A percentile compares a stretch with the other conserved stretches of the same genome.
These are phyloP conservation scores for Cutaneotrichosporon sp. DNA, from an alignment of 1,284 basidiomycete genomes.

Conservation along the genomic window DNA sequence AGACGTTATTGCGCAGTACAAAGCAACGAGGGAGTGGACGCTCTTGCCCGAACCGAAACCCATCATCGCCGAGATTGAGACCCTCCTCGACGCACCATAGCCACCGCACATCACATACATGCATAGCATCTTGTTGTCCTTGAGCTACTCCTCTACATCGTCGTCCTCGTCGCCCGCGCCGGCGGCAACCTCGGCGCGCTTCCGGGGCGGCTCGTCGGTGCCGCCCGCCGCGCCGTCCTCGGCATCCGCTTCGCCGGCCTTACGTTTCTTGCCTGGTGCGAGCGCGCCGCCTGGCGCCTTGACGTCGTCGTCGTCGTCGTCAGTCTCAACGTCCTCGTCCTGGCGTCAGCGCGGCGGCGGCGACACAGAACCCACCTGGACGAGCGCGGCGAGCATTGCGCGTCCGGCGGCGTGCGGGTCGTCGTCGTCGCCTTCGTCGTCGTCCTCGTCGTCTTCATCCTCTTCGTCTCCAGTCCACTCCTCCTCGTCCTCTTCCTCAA, in stretches of 20 bases:
- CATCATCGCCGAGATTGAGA: slow-evolving; percentile 24
- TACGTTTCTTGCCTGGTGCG: slow-evolving; percentile 20
- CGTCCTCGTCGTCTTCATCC: slow-evolving; percentile 10
- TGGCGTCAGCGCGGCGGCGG: slow-evolving; percentile 1
- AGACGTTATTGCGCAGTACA: slow-evolving; percentile 25
- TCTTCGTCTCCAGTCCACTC: slow-evolving; percentile 12
- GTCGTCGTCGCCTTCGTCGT: slow-evolving; percentile 14
- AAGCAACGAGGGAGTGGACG: slow-evolving; percentile 25
- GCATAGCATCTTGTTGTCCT: background rate
- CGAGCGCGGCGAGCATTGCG: slow-evolving; percentile 14
- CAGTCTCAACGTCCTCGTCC: slow-evolving; percentile 14
- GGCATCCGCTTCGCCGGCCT: slow-evolving; percentile 15
- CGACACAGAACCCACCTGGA: slow-evolving; percentile 12
- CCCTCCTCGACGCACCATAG: slow-evolving; percentile 4
- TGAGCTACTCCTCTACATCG: background rate
- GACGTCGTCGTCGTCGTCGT: slow-evolving; percentile 20
- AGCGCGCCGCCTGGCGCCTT: slow-evolving; percentile 11
- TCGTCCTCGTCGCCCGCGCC: background rate
- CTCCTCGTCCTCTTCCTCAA: slow-evolving; percentile 17
- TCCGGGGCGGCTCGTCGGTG: slow-evolving; percentile 7
- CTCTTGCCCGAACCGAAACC: slow-evolving; percentile 21
- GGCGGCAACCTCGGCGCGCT: slow-evolving; percentile 1
- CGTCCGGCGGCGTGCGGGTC: slow-evolving; percentile 19
- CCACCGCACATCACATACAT: background rate
- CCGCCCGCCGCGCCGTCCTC: slow-evolving; percentile 2